Evolutionary conservation across 2,329 filamentous ascomycete genomes (phyloP), one percentile per base, ranked within the genome.

Genomic region (Calonectria pseudoturangicola): DNA sequence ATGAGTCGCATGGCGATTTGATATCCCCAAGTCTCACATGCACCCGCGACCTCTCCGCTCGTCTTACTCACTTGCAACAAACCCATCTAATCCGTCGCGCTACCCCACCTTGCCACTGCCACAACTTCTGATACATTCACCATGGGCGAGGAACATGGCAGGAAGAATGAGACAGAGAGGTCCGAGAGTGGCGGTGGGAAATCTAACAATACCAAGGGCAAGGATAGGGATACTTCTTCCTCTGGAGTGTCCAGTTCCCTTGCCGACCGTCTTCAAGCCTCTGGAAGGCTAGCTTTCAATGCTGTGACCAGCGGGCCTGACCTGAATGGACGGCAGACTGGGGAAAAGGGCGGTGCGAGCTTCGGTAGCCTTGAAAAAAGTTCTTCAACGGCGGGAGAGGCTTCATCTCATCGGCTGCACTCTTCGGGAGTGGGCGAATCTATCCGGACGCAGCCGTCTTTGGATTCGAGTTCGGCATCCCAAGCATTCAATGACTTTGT

Each of bases 391-490:
- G 73, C 65, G 21, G 74, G 73, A 30, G 74, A 80, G 54, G 69
- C 77, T 67, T 77, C 78, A 47, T 80, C 78, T 16, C 73, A 75
- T 39, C 79, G 69, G 60, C 33, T 76, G 18, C 71, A 64, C 8
- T 74, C 75, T 27, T 68, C 73, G 33, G 72, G 36, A 12, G 62
- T 68, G 27, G 66, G 74, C 18, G 75, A 77, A 41, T 73, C 76
- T 48, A 66, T 78, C 25, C 74, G 71, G 27, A 43, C 68, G 39
- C 77, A 74, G 36, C 25, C 58, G 21, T 50, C 73, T 21, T 48
- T 73, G 13, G 70, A 73, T 18, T 77, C 84, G 13, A 78, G 84
- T 6, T 74, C 78, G 18, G 81, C 83, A 56, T 84, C 85, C 51
- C 81, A 76, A 51, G 78, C 79, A 15, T 77, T 77, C 48, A 73